Conservation (phyloP, 2,329 filamentous ascomycete species). For the Acarospora socialis region DNA sequence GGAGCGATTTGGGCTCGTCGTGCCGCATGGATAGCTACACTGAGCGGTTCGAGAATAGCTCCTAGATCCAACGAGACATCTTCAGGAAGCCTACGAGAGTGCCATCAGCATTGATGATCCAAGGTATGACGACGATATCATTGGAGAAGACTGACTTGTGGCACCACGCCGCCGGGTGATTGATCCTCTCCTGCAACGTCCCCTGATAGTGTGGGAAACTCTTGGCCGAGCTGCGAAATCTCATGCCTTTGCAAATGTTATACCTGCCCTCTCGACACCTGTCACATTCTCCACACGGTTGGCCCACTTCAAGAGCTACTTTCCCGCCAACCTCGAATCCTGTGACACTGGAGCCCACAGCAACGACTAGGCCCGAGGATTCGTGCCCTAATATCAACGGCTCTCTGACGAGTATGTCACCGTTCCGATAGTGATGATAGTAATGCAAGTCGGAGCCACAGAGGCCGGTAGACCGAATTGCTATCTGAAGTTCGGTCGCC, state of each 20-base stretch:
- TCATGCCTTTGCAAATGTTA: conserved; percentile 47
- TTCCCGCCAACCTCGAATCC: conserved; percentile 52
- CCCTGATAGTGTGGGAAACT: conserved; percentile 48
- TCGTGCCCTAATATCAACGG: conserved; percentile 41
- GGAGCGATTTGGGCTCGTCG: conserved; percentile 36
- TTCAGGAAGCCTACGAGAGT: conserved; percentile 36
- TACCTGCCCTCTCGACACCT: conserved; percentile 43
- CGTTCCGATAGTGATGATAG: conserved; percentile 76
- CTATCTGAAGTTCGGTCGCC: conserved; percentile 46
- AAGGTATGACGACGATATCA: too few species aligned
- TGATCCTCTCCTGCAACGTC: conserved; percentile 48
- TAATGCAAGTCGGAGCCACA: conserved; percentile 68
- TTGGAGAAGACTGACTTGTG: conserved; percentile 30
- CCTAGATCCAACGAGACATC: conserved; percentile 40
- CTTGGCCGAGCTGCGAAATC: conserved; percentile 47
- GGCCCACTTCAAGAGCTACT: conserved; percentile 83
- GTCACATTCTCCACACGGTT: conserved; percentile 56
- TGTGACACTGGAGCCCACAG: conserved; percentile 6
- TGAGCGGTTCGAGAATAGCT: conserved; percentile 45
- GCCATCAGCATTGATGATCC: too few species aligned
- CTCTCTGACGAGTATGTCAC: conserved; percentile 66
- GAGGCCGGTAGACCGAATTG: conserved; percentile 51
- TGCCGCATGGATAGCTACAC: conserved; percentile 46
- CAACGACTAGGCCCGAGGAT: conserved; percentile 12
- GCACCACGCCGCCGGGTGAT: conserved; percentile 47